Evolutionary conservation across 805 yeast species (phyloP).

Genomic region (Wickerhamiella bombiphila): DNA sequence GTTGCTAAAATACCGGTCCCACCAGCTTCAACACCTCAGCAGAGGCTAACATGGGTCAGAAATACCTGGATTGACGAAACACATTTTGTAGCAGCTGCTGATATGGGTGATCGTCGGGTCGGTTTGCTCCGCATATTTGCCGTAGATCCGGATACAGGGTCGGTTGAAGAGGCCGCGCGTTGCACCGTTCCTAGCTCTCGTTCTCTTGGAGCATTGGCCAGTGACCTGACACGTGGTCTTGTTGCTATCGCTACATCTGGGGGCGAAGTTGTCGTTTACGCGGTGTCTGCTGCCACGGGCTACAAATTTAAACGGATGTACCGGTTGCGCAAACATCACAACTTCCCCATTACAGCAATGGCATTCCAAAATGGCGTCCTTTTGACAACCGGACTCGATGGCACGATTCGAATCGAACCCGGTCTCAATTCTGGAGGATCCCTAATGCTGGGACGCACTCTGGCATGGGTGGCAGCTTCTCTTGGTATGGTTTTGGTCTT

Average conservation of each 20-base stretch:
- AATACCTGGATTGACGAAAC: conserved; percentile 7
- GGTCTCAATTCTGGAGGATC: neutral
- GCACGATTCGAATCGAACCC: neutral
- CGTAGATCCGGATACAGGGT: conserved; percentile 4
- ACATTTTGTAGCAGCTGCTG: conserved; percentile 10
- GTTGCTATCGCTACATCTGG: conserved; percentile 15
- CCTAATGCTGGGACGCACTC: too few relatives aligned
- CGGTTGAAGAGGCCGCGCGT: too few relatives aligned
- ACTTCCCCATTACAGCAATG: neutral
- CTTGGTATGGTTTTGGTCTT: neutral
- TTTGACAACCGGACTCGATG: neutral
- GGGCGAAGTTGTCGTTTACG: conserved; percentile 15
- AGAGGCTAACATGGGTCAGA: conserved; percentile 1
- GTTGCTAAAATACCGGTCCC: conserved; percentile 5
- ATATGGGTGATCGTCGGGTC: conserved; percentile 5
- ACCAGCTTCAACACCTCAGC: conserved; percentile 3
- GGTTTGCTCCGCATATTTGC: conserved; percentile 8
- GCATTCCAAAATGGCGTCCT: neutral
- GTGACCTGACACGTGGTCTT: too few relatives aligned
- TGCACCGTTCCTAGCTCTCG: too few relatives aligned
- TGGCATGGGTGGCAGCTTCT: neutral
- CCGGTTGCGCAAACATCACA: neutral
- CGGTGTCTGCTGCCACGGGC: neutral
- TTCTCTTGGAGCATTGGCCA: too few relatives aligned
- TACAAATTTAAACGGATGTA: neutral